Evolutionary conservation across 2,329 filamentous ascomycete genomes (phyloP), one percentile per base, ranked within the genome.

Genomic region (Lecanicillium sp.): DNA sequence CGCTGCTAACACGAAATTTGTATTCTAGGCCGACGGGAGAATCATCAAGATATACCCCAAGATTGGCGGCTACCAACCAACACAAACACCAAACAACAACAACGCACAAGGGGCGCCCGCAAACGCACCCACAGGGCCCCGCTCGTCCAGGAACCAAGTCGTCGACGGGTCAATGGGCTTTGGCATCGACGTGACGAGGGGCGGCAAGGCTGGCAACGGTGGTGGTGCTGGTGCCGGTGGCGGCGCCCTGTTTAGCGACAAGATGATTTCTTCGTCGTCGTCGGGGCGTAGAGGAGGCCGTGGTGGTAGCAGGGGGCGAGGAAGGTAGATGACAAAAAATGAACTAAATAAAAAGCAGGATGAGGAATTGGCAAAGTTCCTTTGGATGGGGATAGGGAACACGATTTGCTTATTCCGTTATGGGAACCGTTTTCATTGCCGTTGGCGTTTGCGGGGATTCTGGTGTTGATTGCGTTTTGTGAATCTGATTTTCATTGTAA

Each of bases 1-100:
- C 14, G n/a, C 10, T 20, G 15, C 28, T 34, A 18, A 25, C 7
- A 33, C n/a, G n/a, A n/a, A 28, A 17, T 29, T 31, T 19, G 36
- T 19, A 39, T 38, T 37, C 17, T 44, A 79, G 83, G 85, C 85
- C 52, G 85, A 90, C 52, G 84, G 84, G 34, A 73, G 81, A 47
- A 61, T 83, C 13, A 72, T 90, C 39, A 76, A 84, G 55, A 82
- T 90, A 29, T 88, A 83, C 57, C 65, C 78, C 58, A 86, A 85
- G 57, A 62, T 72, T 4, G 70, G 70, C 43, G 65, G 63, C 43
- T 58, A 58, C 46, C 49, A 49, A 27, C 45, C 54, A 25, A 45
- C 45, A 39, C 44, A 46, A 39, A 53, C 47, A 33, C 57, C 45
- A 45, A 18, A 50, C 49, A 17, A 53, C 17, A 42, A 49, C 35